Evolutionary conservation across 192 early-diverging fungal genomes (phyloP), one percentile per base, ranked within the genome.

Genomic region (Gigaspora rosea): DNA sequence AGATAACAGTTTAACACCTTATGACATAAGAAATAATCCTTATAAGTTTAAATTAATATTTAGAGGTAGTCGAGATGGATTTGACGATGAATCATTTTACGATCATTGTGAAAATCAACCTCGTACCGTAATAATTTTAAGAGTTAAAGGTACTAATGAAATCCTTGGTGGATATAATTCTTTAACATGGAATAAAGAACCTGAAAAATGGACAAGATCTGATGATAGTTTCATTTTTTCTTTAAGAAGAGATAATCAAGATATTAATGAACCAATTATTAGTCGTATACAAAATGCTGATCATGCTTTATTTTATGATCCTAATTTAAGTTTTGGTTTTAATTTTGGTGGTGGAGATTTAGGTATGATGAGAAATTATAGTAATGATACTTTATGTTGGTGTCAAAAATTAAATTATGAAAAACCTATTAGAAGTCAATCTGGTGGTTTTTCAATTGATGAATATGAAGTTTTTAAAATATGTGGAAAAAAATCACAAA

Each of bases 161-260:
- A 71, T 71, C 16, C 49, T 71, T 35, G 70, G 70, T 20, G 70
- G 70, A 35, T 71, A 56, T 71, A 71, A 56, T 54, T 49, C 70
- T 15, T 15, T 71, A 52, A 22, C n/a, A 22, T 71, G 70, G 70
- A 61, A 22, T 10, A 12, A 10, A 4, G 20, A 32, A 1, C 12
- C 32, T 61, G 13, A 20, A 57, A n/a, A 20, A 57, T 57, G 54
- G 15, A 0, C n/a, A 57, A 32, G 59, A 32, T 33, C 22, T 32
- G 32, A 32, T 32, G 59, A 61, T 20, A 61, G 59, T 32, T 61
- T 61, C 10, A 61, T 61, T 32, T 61, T 61, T 32, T 61, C 59
- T 22, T 61, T 61, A 12, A 61, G 2, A 3, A 0, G 7, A 41
- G n/a, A 8, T 27, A 27, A 61, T 12, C 16, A 57, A 57, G n/a